A percentile compares a stretch with the other conserved stretches of the same genome.
phyloP scores from a whole-genome alignment of 352 stramenopile genomes.

The Phytophthora aleatoria region DNA sequence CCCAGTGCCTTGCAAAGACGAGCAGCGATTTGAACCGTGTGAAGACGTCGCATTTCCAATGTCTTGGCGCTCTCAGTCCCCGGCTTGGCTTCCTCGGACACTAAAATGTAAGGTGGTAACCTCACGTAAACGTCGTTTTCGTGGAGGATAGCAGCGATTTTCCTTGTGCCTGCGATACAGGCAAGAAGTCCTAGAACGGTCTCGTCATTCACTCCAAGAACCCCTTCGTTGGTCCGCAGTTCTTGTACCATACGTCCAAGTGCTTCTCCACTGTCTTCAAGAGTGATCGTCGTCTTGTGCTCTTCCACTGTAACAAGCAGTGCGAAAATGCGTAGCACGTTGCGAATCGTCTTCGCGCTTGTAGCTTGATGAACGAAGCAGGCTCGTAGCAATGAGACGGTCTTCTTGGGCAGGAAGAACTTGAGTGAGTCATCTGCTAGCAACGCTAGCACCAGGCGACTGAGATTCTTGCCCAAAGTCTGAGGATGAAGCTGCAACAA shows the following conservation, averaged over 20 bases:
- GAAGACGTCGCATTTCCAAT: slow-evolving; percentile 10
- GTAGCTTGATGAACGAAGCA: slow-evolving; percentile 54
- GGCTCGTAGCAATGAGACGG: slow-evolving; percentile 58
- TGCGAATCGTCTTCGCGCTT: slow-evolving; percentile 62
- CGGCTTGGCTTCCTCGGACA: slow-evolving; percentile 4
- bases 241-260: slow-evolving; percentile 56
- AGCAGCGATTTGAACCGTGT: slow-evolving; percentile 29
- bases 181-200: slow-evolving; percentile 52
- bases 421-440: slow-evolving; percentile 78
- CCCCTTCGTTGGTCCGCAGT: slow-evolving; percentile 33
- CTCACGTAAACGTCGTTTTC: slow-evolving; percentile 59
- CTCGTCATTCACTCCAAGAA: slow-evolving; percentile 45
- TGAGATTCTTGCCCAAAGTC: slow-evolving; percentile 65
- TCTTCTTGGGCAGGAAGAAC: slow-evolving; percentile 85
- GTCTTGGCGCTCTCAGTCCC: slow-evolving; percentile 1
- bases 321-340: slow-evolving; percentile 64
- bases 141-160: slow-evolving; percentile 56
- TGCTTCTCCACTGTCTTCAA: slow-evolving; percentile 71
- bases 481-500: slow-evolving; percentile 65
- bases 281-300: slow-evolving; percentile 72
- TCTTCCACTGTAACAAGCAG: slow-evolving; percentile 69
- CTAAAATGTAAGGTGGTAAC: slow-evolving; percentile 48
- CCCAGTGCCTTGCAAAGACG: slow-evolving; percentile 39
- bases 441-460: slow-evolving; percentile 58
- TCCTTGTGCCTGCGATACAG: slow-evolving; percentile 40